These are phyloP conservation scores for Blumeria graminis DNA, from an alignment of 2,329 filamentous ascomycete genomes.

Conservation along the genomic window DNA sequence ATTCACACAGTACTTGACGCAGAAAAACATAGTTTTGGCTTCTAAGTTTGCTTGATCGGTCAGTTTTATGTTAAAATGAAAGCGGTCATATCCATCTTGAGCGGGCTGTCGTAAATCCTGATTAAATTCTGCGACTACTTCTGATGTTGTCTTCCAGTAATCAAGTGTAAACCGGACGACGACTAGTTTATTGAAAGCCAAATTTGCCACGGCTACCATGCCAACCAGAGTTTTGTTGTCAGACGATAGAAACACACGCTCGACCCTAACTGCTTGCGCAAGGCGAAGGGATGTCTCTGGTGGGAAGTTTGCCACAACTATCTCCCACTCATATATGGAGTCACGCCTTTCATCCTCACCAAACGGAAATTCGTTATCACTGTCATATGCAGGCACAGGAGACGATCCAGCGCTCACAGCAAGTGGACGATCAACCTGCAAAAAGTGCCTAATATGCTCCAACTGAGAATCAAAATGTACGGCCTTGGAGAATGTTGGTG, in stretches of 20 bases:
- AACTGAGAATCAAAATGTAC: conserved; percentile 97
- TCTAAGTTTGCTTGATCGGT: conserved; percentile 80
- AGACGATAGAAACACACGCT: conserved; percentile 63
- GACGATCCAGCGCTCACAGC: conserved; percentile 89
- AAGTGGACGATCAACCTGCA: conserved; percentile 82
- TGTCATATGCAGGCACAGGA: conserved; percentile 69
- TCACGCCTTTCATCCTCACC: conserved; percentile 21
- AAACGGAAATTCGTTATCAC: conserved; percentile 78
- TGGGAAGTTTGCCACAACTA: conserved; percentile 66
- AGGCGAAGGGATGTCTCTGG: conserved; percentile 36
- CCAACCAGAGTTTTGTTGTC: conserved; percentile 77
- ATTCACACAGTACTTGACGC: conserved; percentile 65
- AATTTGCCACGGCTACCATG: conserved; percentile 61
- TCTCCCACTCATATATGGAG: conserved; percentile 61
- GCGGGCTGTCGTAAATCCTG: conserved; percentile 50
- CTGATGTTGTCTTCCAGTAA: conserved; percentile 96
- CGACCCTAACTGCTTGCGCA: conserved; percentile 48
- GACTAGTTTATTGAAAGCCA: conserved; percentile 73
- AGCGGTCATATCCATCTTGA: conserved; percentile 53
- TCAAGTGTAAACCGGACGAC: conserved; percentile 89
- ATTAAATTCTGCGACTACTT: conserved; percentile 72
- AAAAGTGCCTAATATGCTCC: conserved; percentile 86
- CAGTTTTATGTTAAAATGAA: conserved; percentile 84
- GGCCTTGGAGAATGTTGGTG: conserved; percentile 81
- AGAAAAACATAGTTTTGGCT: conserved; percentile 78